Evolutionary conservation across 129 eudicot species (phyloP).

Genomic region (Helianthus tuberosus): DNA sequence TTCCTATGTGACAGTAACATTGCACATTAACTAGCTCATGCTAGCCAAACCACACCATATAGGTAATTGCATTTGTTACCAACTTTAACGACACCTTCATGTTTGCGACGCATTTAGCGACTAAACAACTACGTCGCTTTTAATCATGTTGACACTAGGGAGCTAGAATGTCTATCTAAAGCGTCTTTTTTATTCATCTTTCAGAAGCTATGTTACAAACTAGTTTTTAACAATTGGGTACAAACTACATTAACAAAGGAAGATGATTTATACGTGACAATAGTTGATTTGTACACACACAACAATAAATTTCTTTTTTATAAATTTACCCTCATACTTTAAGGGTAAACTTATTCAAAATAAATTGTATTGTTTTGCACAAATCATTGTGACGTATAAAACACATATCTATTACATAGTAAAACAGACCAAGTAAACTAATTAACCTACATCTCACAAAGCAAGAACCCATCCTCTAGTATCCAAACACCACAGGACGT

Average conservation of each 20-base stretch:
- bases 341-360: background rate
- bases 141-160: no score
- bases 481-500: constrained; percentile 20
- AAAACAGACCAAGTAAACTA: background rate
- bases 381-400: background rate
- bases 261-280: background rate
- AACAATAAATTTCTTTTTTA: background rate
- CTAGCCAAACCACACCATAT: no score
- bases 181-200: no score
- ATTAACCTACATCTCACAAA: background rate
- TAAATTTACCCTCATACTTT: background rate
- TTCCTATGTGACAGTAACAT: no score
- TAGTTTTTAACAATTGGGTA: no score
- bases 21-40: no score
- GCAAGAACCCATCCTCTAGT: background rate
- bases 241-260: background rate
- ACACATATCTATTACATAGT: background rate
- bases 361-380: background rate
- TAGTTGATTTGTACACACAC: background rate
- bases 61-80: no score
- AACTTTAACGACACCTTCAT: no score
- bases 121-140: no score
- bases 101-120: no score
- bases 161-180: no score
- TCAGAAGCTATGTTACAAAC: background rate